Evolutionary conservation across 2,329 filamentous ascomycete species (phyloP), one percentile per base, ranked within the genome.

Genomic region (Scytalidium lignicola): DNA sequence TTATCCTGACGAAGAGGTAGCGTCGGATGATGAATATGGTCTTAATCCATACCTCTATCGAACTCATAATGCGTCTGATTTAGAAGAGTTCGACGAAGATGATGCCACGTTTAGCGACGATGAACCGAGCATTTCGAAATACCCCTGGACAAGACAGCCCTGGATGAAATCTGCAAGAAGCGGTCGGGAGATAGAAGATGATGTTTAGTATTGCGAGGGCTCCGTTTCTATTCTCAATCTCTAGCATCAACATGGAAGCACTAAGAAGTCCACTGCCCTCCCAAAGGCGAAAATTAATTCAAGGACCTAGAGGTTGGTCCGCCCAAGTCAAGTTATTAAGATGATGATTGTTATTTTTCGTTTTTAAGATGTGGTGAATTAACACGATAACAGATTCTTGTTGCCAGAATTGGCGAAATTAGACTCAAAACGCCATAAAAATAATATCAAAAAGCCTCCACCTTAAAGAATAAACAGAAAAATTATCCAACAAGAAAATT

Each of bases 1-100:
- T 63, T 91, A 91, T 57, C 87, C 87, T 0, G 87, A 91, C 53
- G 86, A 91, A 47, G 87, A 91, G 63, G 76, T 90, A 13, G 83
- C 81, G 41, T 84, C 81, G 15, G 86, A 90, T 57, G 83, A 86
- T 55, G 82, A 86, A 63, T 79, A 74, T 53, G 78, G 73, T 41
- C 70, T 72, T 9, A 74, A 80, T 48, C 64, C 79, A 1, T 83
- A 83, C 61, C 66, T 70, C 28, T 83, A 76, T 59, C 72, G 74
- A 41, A 78, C 70, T 15, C 51, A 52, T 12, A 61, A 61, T 45
- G 53, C 60, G 7, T 63, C 60, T 12, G 63, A 65, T 51, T 48
- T 59, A 1, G 61, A 65, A 29, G 62, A 64, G 37, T 62, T 55
- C 41, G 59, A 59, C 43, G 53, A 60, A 9, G 50, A 61, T 46